Base-by-base conservation (phyloP, 768 basidiomycete genomes). In the Hypholoma fasciculare region DNA sequence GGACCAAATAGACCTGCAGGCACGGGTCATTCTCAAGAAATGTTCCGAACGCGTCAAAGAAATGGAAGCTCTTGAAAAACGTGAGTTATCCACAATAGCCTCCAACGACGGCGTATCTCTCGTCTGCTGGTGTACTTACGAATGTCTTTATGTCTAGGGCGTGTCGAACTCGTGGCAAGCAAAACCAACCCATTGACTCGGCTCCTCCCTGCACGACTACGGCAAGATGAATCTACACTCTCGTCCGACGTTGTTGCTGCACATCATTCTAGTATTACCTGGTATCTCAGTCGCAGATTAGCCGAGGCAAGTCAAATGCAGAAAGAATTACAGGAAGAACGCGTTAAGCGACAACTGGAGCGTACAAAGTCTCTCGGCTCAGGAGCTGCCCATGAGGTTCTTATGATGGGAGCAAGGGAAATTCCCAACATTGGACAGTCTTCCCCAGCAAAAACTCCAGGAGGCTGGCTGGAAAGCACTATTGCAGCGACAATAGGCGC, bases 1-100 rank as follows among this genome's bases (percentile, higher is more conserved):
- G 60, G 96, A 98, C 74, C 94, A 97, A 74, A 92, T 99, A 53
- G 97, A 99, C 79, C 75, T 95, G 59, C 91, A 96, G 69, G 90
- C 93, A 34, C 88, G 90, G 63, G 82, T 94, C 65, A 89, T 97
- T 54, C 78, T 98, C 49, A 82, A 87, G 50, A 84, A 88, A 53
- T 97, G 94, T 75, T 86, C 92, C 34, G 91, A 96, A 62, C 79
- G 92, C 63, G 89, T 98, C 7, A 88, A 86, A 64, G 85, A 89
- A 71, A 86, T 99, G 83, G 97, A 98, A 70, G 78, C 80, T 40
- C 74, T 92, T 26, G 97, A 98, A 77, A 89, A 90, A 72, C 85
- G 96, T 98, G 75, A 69, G 90, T 76, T 51, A 66, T 60, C 57
- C 58, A 14, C 58, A 64, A 36, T 34, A 1, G 6, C 6, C 30